Evolutionary conservation across 1,284 basidiomycete species (phyloP).

Genomic region (Singerocomus inundabilis): DNA sequence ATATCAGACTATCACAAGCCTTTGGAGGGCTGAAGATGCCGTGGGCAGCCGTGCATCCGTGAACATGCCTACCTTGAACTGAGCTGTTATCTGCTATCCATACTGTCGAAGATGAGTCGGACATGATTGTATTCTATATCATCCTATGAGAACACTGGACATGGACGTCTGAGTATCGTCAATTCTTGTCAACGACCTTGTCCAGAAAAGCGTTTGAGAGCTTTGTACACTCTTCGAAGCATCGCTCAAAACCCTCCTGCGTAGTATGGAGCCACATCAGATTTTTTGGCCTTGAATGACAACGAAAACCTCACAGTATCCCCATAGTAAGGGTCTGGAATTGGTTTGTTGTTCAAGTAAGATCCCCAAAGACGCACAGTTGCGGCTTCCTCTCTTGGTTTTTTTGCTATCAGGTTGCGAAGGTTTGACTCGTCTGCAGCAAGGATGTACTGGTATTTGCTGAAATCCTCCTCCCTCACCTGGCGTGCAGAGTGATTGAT

Average conservation of each 20-base stretch:
- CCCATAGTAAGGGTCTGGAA: slow-evolving; percentile 77
- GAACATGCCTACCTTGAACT: slow-evolving; percentile 69
- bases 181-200: slow-evolving; percentile 42
- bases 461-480: slow-evolving; percentile 58
- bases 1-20: slow-evolving; percentile 71
- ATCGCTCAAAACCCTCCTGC: slow-evolving; percentile 52
- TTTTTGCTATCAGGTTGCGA: slow-evolving; percentile 51
- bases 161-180: slow-evolving; percentile 10
- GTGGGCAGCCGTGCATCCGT: slow-evolving; percentile 74
- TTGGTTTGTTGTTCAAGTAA: slow-evolving; percentile 61
- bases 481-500: slow-evolving; percentile 62
- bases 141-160: background rate
- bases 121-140: slow-evolving; percentile 12
- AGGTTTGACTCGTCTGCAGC: slow-evolving; percentile 70
- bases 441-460: slow-evolving; percentile 65
- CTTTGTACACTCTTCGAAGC: slow-evolving; percentile 61
- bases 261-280: background rate
- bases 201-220: slow-evolving; percentile 78
- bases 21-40: slow-evolving; percentile 83
- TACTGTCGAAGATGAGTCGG: background rate
- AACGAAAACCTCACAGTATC: slow-evolving; percentile 44
- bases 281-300: background rate
- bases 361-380: slow-evolving; percentile 72
- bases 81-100: slow-evolving; percentile 2
- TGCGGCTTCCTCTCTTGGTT: slow-evolving; percentile 53